A percentile compares a stretch with the other conserved stretches of the same genome.
phyloP scores from a whole-genome alignment of 495 filamentous ascomycete genomes.

The Trichocladium uniseriatum region DNA sequence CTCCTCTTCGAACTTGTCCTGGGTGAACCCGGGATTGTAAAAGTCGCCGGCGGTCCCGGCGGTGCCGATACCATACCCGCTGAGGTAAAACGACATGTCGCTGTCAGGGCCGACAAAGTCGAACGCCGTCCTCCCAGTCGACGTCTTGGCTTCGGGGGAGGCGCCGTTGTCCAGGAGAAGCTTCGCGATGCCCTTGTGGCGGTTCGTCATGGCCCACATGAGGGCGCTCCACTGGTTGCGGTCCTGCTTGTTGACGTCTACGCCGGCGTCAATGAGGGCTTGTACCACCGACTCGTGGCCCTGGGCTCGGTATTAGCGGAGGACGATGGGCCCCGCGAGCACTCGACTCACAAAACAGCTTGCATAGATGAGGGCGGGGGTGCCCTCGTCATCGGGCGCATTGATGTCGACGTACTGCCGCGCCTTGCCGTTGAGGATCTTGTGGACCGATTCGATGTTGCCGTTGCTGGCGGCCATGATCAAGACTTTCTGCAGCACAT shows the following conservation, averaged over 20 bases:
- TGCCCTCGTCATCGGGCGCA: constrained; percentile 87
- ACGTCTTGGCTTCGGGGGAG: constrained; percentile 90
- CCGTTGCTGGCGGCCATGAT: constrained; percentile 98
- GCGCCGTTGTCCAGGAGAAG: constrained; percentile 85
- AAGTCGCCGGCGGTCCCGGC: constrained; percentile 90
- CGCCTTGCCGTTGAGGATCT: constrained; percentile 66
- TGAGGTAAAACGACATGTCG: constrained; percentile 90
- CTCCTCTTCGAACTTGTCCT: constrained; percentile 93
- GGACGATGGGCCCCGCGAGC: background rate
- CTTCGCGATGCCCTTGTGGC: constrained; percentile 92
- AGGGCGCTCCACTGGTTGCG: constrained; percentile 93
- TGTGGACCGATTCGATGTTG: constrained; percentile 70
- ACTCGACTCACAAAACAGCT: constrained; percentile 80
- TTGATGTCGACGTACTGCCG: constrained; percentile 78
- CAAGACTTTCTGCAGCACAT: constrained; percentile 73
- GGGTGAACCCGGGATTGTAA: constrained; percentile 84
- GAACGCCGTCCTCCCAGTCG: constrained; percentile 87
- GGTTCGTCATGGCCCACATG: constrained; percentile 99
- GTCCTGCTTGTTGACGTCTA: constrained; percentile 89
- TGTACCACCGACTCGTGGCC: constrained; percentile 86
- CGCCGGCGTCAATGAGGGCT: constrained; percentile 74
- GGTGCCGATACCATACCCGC: constrained; percentile 83
- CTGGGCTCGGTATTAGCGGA: constrained; percentile 35
- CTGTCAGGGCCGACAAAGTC: constrained; percentile 92
- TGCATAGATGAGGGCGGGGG: constrained; percentile 90